Base-by-base conservation (phyloP, 108 stramenopile species). In the Schizochytrium sp. region DNA sequence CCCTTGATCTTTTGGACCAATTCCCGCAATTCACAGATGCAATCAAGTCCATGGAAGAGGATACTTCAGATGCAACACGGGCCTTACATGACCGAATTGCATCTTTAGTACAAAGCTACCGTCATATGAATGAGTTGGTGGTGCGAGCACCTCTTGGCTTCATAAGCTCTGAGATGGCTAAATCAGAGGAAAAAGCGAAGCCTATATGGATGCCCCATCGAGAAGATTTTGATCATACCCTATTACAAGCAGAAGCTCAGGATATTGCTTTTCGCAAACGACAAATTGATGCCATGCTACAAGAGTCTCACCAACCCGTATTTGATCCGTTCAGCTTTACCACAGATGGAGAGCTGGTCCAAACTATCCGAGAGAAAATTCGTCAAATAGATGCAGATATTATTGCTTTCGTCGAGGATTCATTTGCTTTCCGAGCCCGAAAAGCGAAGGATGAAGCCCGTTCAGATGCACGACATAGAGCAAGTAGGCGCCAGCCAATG, bases 261-360 rank as follows among this genome's bases (percentile, higher is more conserved):
- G 64, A 69, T 15, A 69, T 69, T 2, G 64, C 64, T 7, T 69
- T 69, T 0, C 64, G 64, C 28, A 69, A 69, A 44, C 64, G 64
- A 38, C 64, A 69, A 44, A 69, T 69, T 44, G 64, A 69, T 69
- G 64, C 64, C 7, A 69, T 69, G 64, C 64, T 69, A 44, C 64
- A 69, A 38, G 64, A 69, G 10, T 38, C 64, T 38, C 64, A 69
- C 28, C 64, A 69, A 44, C 64, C 64, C 19, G 64, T 69, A 12
- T 69, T 69, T 69, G 64, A 7, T 8, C 64, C 64, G 40, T 69
- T 69, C 44, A 44, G 28, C 8, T 38, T 44, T 44, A 38, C 40
- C 10, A 38, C 64, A 12, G 64, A 69, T 15, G 42, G 40, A 38
- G 28, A 15, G 19, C 64, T 69, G 1, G 12, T 38, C 42, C 64